These are phyloP conservation scores for Acacia crassicarpa DNA, from an alignment of 306 rosid genomes.

Conservation along the genomic window DNA sequence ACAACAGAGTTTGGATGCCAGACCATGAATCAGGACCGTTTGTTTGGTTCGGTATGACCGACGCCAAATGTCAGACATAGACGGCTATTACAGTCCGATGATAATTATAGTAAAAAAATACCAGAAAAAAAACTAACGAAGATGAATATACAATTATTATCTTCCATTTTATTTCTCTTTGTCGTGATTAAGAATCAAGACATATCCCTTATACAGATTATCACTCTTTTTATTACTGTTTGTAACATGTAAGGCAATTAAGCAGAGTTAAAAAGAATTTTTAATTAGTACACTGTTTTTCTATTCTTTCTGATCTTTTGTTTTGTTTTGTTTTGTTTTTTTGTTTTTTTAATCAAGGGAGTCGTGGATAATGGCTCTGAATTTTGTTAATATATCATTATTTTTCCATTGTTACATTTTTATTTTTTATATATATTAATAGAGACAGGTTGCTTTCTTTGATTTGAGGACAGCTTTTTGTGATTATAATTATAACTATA, in stretches of 20 bases:
- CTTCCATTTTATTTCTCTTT: background rate
- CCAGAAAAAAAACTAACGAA: background rate
- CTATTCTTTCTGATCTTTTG: too few species aligned
- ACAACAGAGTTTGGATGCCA: background rate
- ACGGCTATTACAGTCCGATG: slow-evolving; percentile 17
- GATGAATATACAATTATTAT: background rate
- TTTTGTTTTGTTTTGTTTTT: too few species aligned
- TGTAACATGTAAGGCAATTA: too few species aligned
- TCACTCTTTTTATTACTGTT: background rate
- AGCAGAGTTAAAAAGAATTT: too few species aligned
- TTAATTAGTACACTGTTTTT: too few species aligned
- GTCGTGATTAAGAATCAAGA: background rate
- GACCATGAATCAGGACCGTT: slow-evolving; percentile 40
- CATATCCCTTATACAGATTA: background rate
- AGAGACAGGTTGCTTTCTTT: background rate
- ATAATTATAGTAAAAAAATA: background rate
- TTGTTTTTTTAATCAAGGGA: too few species aligned
- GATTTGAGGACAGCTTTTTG: background rate
- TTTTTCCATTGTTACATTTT: background rate
- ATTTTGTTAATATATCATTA: too few species aligned
- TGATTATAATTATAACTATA: background rate
- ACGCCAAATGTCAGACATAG: slow-evolving; percentile 28
- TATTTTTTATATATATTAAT: too few species aligned
- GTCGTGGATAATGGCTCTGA: too few species aligned
- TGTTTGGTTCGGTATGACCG: slow-evolving; percentile 33